Conservation (phyloP, 306 rosid species). For the Vicia villosa region DNA sequence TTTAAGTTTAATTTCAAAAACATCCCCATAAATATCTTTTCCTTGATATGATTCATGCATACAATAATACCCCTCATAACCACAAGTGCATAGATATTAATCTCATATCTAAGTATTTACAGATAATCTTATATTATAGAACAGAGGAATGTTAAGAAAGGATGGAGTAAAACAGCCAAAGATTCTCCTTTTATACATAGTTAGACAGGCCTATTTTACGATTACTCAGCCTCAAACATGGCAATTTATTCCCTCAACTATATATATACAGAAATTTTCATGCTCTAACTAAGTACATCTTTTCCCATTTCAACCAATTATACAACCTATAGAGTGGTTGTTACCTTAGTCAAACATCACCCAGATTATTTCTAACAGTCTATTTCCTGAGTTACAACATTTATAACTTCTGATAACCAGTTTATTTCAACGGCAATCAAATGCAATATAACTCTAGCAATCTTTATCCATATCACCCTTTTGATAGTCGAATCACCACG, state of each 20-base stretch:
- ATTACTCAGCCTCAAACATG: slow-evolving; percentile 25
- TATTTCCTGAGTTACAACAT: slow-evolving; percentile 14
- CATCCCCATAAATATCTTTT: no score
- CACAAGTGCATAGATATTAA: no score
- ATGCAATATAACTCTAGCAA: background rate
- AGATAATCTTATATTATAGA: no score
- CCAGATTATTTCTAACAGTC: slow-evolving; percentile 10
- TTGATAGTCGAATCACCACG: slow-evolving; percentile 25
- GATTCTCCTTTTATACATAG: slow-evolving; percentile 6
- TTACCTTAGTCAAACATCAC: slow-evolving; percentile 28
- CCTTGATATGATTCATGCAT: no score
- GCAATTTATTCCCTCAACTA: slow-evolving; percentile 31
- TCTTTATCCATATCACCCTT: slow-evolving; percentile 3
- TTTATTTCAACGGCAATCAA: slow-evolving; percentile 13
- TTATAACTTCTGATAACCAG: slow-evolving; percentile 22
- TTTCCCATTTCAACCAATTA: slow-evolving; percentile 13
- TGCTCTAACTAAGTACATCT: slow-evolving; percentile 22
- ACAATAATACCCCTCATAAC: no score
- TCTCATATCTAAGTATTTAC: no score
- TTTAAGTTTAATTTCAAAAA: no score
- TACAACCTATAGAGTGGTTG: slow-evolving; percentile 14
- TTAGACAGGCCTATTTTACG: slow-evolving; percentile 25
- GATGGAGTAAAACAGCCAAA: background rate
- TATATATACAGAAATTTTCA: slow-evolving; percentile 25
- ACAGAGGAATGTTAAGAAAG: no score